Percentiles rank a stretch among this genome's conserved stretches.
Conservation (phyloP, 495 filamentous ascomycete species). For the Daldinia grandis region DNA sequence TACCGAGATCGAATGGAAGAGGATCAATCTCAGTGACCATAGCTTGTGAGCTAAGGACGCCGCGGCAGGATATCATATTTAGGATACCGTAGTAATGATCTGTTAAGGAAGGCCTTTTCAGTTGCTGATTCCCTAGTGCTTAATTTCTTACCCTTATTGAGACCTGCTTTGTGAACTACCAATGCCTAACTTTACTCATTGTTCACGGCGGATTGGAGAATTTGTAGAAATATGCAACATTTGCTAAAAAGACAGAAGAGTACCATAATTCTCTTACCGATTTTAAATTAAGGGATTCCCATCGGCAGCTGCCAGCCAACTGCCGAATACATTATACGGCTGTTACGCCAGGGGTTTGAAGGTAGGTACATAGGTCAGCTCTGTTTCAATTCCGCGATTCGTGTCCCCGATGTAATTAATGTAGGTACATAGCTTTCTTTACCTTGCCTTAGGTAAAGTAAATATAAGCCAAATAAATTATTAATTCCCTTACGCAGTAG, state of each 20-base stretch:
- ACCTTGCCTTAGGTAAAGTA: too few relatives aligned
- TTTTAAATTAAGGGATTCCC: not conserved
- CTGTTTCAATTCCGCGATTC: constrained; percentile 34
- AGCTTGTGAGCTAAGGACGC: constrained; percentile 48
- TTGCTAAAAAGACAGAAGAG: not conserved
- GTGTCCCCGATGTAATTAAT: constrained; percentile 18
- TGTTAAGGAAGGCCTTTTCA: not conserved
- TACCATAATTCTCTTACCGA: not conserved
- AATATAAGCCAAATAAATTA: constrained; percentile 8
- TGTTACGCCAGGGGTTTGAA: constrained; percentile 6
- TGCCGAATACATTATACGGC: constrained; percentile 19
- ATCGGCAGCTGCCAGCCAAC: not conserved
- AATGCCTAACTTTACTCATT: not conserved
- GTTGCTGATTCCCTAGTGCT: not conserved
- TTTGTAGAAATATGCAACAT: too few relatives aligned
- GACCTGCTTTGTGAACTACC: too few relatives aligned
- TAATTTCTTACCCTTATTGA: too few relatives aligned
- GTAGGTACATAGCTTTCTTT: not conserved
- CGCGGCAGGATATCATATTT: constrained; percentile 39
- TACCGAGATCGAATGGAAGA: constrained; percentile 57
- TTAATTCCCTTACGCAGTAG: not conserved
- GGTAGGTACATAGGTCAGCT: too few relatives aligned
- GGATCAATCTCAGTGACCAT: constrained; percentile 58
- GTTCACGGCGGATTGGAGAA: not conserved
- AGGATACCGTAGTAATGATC: not conserved